phyloP scores from a whole-genome alignment of 129 eudicot genomes.

The Cynara cardunculus region DNA sequence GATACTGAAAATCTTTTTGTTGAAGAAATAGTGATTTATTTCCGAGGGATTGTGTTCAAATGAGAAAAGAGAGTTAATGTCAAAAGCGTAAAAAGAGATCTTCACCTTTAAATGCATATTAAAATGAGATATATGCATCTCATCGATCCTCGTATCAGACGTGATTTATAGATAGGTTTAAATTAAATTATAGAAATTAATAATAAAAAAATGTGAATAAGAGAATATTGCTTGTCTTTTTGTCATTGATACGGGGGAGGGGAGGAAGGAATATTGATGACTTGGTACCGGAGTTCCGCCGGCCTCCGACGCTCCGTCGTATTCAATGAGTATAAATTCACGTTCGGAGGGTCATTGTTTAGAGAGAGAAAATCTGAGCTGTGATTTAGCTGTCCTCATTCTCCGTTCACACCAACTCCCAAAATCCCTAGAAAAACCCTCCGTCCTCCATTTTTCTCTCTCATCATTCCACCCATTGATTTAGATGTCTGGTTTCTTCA shows the following conservation, averaged over 20 bases:
- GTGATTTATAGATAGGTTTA: too few species aligned
- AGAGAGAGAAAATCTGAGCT: conserved; percentile 26
- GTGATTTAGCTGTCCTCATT: conserved; percentile 67
- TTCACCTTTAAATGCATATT: too few species aligned
- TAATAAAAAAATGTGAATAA: too few species aligned
- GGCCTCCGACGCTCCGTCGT: background rate
- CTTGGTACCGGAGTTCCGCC: background rate
- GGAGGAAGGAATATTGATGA: background rate
- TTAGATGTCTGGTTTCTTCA: conserved; percentile 32
- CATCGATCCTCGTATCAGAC: too few species aligned
- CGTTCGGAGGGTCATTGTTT: background rate
- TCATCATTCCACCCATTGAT: conserved; percentile 3
- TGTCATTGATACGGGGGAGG: too few species aligned
- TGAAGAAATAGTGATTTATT: too few species aligned
- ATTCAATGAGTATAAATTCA: conserved; percentile 13
- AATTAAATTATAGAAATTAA: too few species aligned
- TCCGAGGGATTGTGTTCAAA: too few species aligned
- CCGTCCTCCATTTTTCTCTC: conserved; percentile 12
- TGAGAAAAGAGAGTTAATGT: too few species aligned
- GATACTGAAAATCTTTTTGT: too few species aligned
- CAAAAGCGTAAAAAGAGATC: too few species aligned
- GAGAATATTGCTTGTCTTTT: background rate
- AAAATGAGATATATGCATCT: too few species aligned
- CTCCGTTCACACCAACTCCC: conserved; percentile 17
- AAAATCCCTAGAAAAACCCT: conserved; percentile 49